These are phyloP conservation scores for Gamsiella multidivaricata DNA, from an alignment of 192 early-diverging fungal species.

Conservation along the genomic window DNA sequence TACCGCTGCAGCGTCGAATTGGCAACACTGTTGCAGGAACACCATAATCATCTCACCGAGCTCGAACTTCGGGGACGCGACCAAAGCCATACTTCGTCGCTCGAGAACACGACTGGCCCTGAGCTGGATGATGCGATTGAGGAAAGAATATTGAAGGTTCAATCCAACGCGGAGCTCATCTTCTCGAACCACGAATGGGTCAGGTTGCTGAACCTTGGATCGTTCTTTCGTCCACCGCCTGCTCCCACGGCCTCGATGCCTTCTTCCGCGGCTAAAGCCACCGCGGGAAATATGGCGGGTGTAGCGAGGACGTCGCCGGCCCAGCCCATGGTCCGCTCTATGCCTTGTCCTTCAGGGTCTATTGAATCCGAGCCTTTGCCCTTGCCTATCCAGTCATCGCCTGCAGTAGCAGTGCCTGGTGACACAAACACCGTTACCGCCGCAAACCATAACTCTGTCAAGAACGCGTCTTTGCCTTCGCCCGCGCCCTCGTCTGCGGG, in stretches of 20 bases:
- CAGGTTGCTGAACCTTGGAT: constrained; percentile 33
- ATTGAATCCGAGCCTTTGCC: constrained; percentile 12
- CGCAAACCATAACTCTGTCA: constrained; percentile 3
- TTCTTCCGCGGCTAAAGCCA: background rate
- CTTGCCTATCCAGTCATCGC: constrained; percentile 22
- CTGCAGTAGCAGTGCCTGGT: background rate
- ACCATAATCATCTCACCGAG: background rate
- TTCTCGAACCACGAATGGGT: constrained; percentile 49
- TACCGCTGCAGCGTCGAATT: constrained; percentile 51
- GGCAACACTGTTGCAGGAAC: constrained; percentile 15
- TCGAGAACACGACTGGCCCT: background rate
- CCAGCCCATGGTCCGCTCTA: constrained; percentile 20
- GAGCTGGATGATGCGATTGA: background rate
- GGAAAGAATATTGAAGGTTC: constrained; percentile 1
- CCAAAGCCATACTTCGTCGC: too few relatives aligned
- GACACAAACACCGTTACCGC: background rate
- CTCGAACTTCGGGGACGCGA: background rate
- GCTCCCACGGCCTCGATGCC: background rate
- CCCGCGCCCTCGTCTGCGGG: background rate
- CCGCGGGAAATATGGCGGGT: too few relatives aligned
- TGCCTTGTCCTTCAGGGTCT: background rate
- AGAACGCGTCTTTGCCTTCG: background rate
- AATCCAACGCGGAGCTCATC: constrained; percentile 22
- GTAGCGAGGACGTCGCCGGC: constrained; percentile 12
- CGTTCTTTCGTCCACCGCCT: constrained; percentile 30